Evolutionary conservation across 2,329 filamentous ascomycete species (phyloP).

Genomic region (Sporothrix protearum): DNA sequence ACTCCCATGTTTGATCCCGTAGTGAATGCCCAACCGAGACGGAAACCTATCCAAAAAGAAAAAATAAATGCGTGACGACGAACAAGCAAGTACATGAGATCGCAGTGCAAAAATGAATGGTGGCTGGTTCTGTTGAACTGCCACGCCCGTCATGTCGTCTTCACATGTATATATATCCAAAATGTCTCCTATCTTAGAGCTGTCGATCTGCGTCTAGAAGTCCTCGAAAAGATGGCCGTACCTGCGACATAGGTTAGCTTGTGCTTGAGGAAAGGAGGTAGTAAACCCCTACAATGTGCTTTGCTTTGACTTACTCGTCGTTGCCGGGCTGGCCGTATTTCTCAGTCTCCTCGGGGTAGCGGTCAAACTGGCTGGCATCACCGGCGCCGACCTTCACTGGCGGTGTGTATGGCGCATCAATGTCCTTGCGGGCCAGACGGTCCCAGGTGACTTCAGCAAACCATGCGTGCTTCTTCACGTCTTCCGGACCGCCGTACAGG

Average conservation of each 20-base stretch:
- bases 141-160: neutral
- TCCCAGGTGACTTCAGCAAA: slow-evolving; percentile 99
- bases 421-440: slow-evolving; percentile 87
- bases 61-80: neutral
- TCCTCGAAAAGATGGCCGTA: slow-evolving; percentile 72
- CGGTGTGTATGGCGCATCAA: slow-evolving; percentile 95
- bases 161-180: neutral
- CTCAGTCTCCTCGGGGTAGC: slow-evolving; percentile 95
- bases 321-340: slow-evolving; percentile 75
- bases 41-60: slow-evolving; percentile 13
- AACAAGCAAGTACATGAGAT: neutral
- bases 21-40: slow-evolving; percentile 8
- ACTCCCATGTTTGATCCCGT: slow-evolving; percentile 12
- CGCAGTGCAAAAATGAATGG: neutral
- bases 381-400: slow-evolving; percentile 91
- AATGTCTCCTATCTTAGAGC: neutral
- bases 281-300: too few species aligned
- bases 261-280: neutral
- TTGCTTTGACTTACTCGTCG: slow-evolving; percentile 70
- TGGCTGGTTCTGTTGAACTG: neutral
- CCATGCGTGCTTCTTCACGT: slow-evolving; percentile 95
- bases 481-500: slow-evolving; percentile 80
- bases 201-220: slow-evolving; percentile 48
- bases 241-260: slow-evolving; percentile 40
- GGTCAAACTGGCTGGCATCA: slow-evolving; percentile 95